Percentiles rank a stretch among this genome's conserved stretches.
Conservation (phyloP, 2,329 filamentous ascomycete species). For the Lasiodiplodia sp. region DNA sequence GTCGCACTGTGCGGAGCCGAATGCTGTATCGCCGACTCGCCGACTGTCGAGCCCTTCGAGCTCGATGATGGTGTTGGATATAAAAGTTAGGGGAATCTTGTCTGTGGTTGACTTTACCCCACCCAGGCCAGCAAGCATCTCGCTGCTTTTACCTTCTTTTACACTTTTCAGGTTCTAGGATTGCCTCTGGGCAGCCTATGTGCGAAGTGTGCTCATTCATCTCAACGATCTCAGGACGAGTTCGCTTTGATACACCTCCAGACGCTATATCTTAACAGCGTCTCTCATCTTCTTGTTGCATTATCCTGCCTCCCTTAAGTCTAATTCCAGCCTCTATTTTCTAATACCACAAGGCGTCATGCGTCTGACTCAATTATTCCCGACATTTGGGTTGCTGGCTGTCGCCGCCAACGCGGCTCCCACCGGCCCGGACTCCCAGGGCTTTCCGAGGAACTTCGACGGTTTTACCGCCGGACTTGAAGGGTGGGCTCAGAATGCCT, state of each 20-base stretch:
- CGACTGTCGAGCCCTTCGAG: constrained; percentile 3
- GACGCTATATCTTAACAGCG: not conserved
- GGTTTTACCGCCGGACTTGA: not conserved
- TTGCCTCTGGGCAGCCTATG: not conserved
- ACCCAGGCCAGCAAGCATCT: not conserved
- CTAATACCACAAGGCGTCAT: not conserved
- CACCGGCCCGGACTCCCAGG: not conserved
- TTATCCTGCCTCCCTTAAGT: not conserved
- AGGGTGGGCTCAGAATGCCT: constrained; percentile 13
- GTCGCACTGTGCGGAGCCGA: constrained; percentile 26
- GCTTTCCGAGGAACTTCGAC: not conserved
- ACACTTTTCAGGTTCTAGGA: not conserved
- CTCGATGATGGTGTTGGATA: constrained; percentile 3
- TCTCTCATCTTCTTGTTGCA: not conserved
- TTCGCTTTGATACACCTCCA: not conserved
- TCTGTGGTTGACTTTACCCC: not conserved
- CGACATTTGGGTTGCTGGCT: constrained; percentile 2
- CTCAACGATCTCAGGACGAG: constrained; percentile 2
- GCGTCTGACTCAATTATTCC: constrained; percentile 2
- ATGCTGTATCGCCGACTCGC: constrained; percentile 18
- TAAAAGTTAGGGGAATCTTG: constrained; percentile 9
- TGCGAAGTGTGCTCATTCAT: not conserved
- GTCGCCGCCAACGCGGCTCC: not conserved
- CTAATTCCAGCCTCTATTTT: not conserved
- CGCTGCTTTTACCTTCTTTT: constrained; percentile 1